These are phyloP conservation scores for Mycosphaerella sp. DNA, from an alignment of 2,329 filamentous ascomycete species.

Conservation along the genomic window DNA sequence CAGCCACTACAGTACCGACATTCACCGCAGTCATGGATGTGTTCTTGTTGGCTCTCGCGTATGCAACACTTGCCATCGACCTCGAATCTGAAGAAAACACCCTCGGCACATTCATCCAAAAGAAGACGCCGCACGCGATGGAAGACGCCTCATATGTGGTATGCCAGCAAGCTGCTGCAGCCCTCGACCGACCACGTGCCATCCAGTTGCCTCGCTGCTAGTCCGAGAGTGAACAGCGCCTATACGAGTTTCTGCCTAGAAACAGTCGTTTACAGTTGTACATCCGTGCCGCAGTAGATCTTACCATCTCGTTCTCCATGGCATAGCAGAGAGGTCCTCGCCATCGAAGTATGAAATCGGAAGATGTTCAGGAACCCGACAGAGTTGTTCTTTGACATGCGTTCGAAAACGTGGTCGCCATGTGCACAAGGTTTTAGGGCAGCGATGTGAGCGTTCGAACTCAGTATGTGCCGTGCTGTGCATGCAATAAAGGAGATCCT, in stretches of 20 bases:
- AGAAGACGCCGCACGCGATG: neutral
- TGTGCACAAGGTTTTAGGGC: conserved; percentile 2
- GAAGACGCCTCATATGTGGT: too few relatives aligned
- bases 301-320: too few relatives aligned
- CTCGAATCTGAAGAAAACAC: too few relatives aligned
- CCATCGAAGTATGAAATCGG: conserved; percentile 5
- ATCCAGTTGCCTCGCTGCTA: neutral
- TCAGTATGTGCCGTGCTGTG: neutral
- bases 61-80: too few relatives aligned
- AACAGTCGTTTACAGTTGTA: neutral
- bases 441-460: conserved; percentile 6
- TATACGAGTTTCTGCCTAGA: neutral
- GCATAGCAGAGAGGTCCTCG: too few relatives aligned
- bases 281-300: too few relatives aligned
- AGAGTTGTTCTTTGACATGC: too few relatives aligned
- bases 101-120: neutral
- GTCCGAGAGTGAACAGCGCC: too few relatives aligned
- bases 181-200: too few relatives aligned
- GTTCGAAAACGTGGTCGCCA: conserved; percentile 7
- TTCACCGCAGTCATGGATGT: conserved; percentile 4
- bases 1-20: too few relatives aligned
- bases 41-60: conserved; percentile 3
- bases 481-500: too few relatives aligned
- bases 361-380: conserved; percentile 5
- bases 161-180: too few relatives aligned